phyloP scores from a whole-genome alignment of 2,329 filamentous ascomycete genomes.

The Pseudofabraea citricarpa region DNA sequence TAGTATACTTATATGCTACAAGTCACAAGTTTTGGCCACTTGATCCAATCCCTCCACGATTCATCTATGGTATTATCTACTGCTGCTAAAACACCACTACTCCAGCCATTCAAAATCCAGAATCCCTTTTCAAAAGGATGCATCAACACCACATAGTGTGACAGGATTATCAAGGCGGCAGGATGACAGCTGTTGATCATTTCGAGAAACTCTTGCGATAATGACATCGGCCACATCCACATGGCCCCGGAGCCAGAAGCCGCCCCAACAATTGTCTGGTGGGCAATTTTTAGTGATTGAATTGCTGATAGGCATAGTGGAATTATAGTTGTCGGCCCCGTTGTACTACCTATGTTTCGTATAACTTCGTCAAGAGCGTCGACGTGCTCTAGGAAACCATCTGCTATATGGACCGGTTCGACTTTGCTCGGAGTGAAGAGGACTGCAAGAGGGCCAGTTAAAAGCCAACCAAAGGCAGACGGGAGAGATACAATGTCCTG shows the following conservation, averaged over 20 bases:
- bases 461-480: not conserved
- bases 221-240: not conserved
- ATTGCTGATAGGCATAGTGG: not conserved
- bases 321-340: not conserved
- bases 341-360: not conserved
- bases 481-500: not conserved
- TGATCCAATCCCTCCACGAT: not conserved
- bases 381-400: not conserved
- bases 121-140: not conserved
- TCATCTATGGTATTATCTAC: not conserved
- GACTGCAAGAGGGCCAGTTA: not conserved
- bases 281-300: not conserved
- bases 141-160: not conserved
- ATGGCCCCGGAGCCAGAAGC: not conserved
- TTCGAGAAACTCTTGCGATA: not conserved
- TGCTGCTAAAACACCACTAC: not conserved
- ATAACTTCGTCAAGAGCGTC: not conserved
- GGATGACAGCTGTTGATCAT: slow-evolving; percentile 13
- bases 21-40: too few relatives aligned
- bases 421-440: not conserved
- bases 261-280: not conserved
- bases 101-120: not conserved
- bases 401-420: not conserved
- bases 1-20: too few relatives aligned
- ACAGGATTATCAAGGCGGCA: not conserved